These are phyloP conservation scores for Arthrinium phaeospermum DNA, from an alignment of 2,329 filamentous ascomycete species.

Conservation along the genomic window DNA sequence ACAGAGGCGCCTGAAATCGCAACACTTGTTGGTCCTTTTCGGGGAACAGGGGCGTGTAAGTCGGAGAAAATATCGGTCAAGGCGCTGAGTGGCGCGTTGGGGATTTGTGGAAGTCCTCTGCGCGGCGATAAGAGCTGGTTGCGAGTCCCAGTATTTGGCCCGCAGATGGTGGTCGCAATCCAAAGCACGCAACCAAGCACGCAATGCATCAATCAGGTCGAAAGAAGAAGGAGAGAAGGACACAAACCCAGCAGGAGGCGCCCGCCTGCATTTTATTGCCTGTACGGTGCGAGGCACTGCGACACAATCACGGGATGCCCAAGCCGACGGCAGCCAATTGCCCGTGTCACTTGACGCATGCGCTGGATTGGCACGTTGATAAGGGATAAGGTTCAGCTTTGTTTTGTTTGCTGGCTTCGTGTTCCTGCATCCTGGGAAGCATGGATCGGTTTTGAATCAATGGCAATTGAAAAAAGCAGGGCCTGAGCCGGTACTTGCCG, in stretches of 20 bases:
- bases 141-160: not conserved
- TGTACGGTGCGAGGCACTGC: not conserved
- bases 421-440: conserved; percentile 8
- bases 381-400: not conserved
- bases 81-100: not conserved
- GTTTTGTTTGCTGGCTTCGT: not conserved
- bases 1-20: not conserved
- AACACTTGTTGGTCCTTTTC: not conserved
- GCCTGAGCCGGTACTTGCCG: not conserved
- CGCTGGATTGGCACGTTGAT: not conserved
- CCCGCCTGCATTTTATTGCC: conserved; percentile 3
- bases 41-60: not conserved
- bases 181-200: not conserved
- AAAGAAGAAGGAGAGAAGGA: conserved; percentile 4
- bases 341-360: conserved; percentile 5
- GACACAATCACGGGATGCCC: not conserved
- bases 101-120: not conserved
- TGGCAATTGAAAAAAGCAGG: not conserved
- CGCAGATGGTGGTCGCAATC: conserved; percentile 2
- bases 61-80: conserved; percentile 15
- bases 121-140: not conserved
- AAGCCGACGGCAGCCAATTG: not conserved
- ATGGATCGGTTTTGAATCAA: not conserved
- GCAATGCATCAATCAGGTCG: not conserved
- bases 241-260: not conserved